Evolutionary conservation across 2,329 filamentous ascomycete species (phyloP).

Genomic region (Aspergillus ochraceoroseus): DNA sequence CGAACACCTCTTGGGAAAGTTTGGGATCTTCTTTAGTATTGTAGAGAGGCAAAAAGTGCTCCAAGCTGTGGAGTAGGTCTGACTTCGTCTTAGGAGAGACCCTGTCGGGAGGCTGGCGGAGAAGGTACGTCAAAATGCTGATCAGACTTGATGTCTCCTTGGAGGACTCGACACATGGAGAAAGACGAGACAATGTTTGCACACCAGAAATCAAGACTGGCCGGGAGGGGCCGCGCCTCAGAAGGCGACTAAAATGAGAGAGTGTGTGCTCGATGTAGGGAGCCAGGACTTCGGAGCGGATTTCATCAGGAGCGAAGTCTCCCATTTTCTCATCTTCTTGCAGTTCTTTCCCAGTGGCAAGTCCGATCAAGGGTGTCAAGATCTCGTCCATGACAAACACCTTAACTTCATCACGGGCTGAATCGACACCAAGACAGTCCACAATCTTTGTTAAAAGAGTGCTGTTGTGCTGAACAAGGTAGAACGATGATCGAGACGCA

Average conservation of each 20-base stretch:
- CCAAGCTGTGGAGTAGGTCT: slow-evolving; percentile 70
- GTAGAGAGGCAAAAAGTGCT: slow-evolving; percentile 70
- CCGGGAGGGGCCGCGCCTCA: slow-evolving; percentile 60
- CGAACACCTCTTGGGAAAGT: slow-evolving; percentile 63
- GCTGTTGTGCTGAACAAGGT: slow-evolving; percentile 60
- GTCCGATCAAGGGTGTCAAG: slow-evolving; percentile 62
- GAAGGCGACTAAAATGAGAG: slow-evolving; percentile 46
- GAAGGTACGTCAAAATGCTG: slow-evolving; percentile 71
- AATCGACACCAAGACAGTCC: slow-evolving; percentile 65
- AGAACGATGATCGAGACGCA: slow-evolving; percentile 60
- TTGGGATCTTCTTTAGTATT: slow-evolving; percentile 53
- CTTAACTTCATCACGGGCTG: slow-evolving; percentile 81
- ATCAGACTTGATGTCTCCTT: slow-evolving; percentile 67
- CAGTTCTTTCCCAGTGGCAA: slow-evolving; percentile 53
- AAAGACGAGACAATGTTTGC: slow-evolving; percentile 69
- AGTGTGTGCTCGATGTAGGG: slow-evolving; percentile 65
- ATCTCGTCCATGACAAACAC: slow-evolving; percentile 70
- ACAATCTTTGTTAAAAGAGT: slow-evolving; percentile 64
- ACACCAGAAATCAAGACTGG: slow-evolving; percentile 75
- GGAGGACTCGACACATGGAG: slow-evolving; percentile 62
- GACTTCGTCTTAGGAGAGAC: slow-evolving; percentile 81
- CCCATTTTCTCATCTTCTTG: slow-evolving; percentile 46
- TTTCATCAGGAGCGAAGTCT: slow-evolving; percentile 39
- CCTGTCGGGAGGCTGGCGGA: slow-evolving; percentile 76
- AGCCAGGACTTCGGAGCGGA: slow-evolving; percentile 36